Evolutionary conservation across 2,329 filamentous ascomycete species (phyloP).

Genomic region (Cryphonectria naterciae): DNA sequence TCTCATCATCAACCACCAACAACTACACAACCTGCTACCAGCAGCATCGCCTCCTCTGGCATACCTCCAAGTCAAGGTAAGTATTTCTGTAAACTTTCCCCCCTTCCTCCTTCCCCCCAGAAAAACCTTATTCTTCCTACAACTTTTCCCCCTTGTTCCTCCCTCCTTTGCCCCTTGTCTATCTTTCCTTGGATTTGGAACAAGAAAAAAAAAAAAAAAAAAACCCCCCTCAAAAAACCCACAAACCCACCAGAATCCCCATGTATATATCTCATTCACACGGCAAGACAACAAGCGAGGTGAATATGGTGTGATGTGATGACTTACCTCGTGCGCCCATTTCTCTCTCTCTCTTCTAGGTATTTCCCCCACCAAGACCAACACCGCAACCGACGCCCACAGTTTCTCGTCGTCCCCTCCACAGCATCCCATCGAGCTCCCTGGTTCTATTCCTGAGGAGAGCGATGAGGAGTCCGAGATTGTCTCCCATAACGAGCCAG

Average conservation of each 20-base stretch:
- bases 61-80: conserved; percentile 36
- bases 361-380: neutral
- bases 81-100: conserved; percentile 25
- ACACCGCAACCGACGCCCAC: conserved; percentile 30
- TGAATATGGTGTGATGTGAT: neutral
- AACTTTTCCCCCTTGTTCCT: neutral
- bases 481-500: conserved; percentile 62
- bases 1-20: neutral
- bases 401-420: conserved; percentile 48
- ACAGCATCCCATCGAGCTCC: conserved; percentile 54
- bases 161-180: neutral
- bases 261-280: conserved; percentile 16
- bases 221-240: neutral
- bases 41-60: neutral
- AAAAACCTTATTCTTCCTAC: neutral
- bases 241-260: neutral
- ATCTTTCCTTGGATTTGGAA: neutral
- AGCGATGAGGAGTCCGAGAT: conserved; percentile 61
- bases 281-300: neutral
- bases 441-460: conserved; percentile 59
- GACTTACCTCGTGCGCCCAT: neutral
- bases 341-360: neutral
- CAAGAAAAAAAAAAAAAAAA: conserved; percentile 11
- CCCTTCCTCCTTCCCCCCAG: too few relatives aligned
- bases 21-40: neutral